Evolutionary conservation across 1,284 basidiomycete species (phyloP).

Genomic region (Trametes hirsuta): DNA sequence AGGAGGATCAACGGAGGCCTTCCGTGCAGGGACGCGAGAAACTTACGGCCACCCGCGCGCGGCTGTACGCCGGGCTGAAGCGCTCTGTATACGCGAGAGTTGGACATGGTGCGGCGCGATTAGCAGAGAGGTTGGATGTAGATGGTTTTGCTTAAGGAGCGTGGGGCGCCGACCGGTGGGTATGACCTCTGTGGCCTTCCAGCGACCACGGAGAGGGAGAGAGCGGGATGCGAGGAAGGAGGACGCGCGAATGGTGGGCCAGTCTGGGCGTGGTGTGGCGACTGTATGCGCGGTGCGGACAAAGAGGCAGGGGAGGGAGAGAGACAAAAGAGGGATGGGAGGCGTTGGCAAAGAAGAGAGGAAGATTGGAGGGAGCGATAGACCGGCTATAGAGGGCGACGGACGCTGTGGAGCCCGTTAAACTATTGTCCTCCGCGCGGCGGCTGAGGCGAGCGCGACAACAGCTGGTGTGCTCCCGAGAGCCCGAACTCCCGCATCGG

Average conservation of each 20-base stretch:
- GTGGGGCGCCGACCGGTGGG: conserved; percentile 19
- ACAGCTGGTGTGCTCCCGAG: no score
- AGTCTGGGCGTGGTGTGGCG: conserved; percentile 9
- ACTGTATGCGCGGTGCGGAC: conserved; percentile 15
- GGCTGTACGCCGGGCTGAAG: neutral
- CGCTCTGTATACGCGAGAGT: conserved; percentile 1
- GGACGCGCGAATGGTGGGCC: neutral
- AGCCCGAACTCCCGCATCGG: neutral
- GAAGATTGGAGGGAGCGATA: conserved; percentile 12
- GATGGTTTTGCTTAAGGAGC: conserved; percentile 17
- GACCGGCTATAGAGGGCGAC: conserved; percentile 13
- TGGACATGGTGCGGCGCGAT: conserved; percentile 3
- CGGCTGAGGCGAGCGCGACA: neutral
- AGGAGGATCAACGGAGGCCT: neutral
- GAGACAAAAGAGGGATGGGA: conserved; percentile 16
- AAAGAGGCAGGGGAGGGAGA: conserved; percentile 24
- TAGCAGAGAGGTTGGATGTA: neutral
- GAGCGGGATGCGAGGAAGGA: conserved; percentile 2
- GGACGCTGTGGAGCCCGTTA: conserved; percentile 7
- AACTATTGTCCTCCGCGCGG: conserved; percentile 19
- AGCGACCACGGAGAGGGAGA: conserved; percentile 22
- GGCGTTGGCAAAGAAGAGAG: conserved; percentile 20
- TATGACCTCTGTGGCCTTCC: conserved; percentile 24
- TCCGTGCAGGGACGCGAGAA: neutral
- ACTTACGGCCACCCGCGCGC: conserved; percentile 16